Conservation (phyloP, 495 filamentous ascomycete species). For the Aspergillus egyptiacus region DNA sequence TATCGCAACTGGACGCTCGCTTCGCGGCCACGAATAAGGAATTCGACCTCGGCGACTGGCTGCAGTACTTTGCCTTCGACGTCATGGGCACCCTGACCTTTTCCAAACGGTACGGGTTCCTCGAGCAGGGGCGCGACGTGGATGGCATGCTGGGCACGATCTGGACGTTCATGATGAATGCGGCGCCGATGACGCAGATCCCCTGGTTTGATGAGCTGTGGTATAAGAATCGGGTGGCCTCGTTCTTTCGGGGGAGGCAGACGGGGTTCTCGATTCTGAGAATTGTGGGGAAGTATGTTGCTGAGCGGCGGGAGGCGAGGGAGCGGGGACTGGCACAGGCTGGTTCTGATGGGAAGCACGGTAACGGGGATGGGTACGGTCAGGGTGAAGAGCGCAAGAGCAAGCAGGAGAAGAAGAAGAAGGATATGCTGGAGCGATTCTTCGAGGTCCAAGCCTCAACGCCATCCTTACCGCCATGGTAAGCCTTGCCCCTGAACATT, state of each 20-base stretch:
- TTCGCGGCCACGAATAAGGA: neutral
- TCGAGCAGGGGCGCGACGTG: neutral
- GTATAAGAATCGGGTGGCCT: conserved; percentile 21
- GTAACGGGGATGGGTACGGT: too few species aligned
- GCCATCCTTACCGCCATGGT: conserved; percentile 16
- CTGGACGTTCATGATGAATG: neutral
- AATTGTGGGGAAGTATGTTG: neutral
- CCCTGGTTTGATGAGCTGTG: conserved; percentile 32
- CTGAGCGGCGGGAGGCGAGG: neutral
- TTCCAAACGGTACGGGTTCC: neutral
- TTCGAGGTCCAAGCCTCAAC: conserved; percentile 15
- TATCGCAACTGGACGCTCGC: neutral
- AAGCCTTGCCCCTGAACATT: neutral
- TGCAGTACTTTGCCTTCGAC: conserved; percentile 8
- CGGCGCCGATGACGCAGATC: conserved; percentile 24
- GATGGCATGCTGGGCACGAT: conserved; percentile 3
- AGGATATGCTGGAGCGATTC: conserved; percentile 22
- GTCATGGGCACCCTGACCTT: conserved; percentile 3
- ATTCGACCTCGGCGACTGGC: neutral
- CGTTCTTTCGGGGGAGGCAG: neutral
- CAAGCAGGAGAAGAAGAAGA: conserved; percentile 6
- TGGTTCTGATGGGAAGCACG: too few species aligned
- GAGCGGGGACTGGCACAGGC: neutral
- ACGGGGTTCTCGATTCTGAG: conserved; percentile 2
- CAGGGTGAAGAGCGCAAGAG: too few species aligned